Evolutionary conservation across 768 basidiomycete species (phyloP), one percentile per base, ranked within the genome.

Genomic region (Polyporus arcularius): DNA sequence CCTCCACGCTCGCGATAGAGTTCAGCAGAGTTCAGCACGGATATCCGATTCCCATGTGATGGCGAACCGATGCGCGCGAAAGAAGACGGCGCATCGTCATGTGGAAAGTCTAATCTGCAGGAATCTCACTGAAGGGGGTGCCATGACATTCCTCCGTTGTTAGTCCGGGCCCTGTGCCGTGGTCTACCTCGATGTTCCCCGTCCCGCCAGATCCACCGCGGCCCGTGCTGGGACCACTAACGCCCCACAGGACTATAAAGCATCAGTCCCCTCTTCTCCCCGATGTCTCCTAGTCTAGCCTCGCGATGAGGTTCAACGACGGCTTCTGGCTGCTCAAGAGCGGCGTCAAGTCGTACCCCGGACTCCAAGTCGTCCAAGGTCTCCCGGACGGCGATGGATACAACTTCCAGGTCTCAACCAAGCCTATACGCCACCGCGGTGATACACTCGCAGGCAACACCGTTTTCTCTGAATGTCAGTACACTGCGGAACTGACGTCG

Each of bases 281-380:
- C 2, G 32, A 32, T 47, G 40, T 10, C 47, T 38, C n/a, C 2
- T 10, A 8, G 16, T 31, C 26, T 2, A 31, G 32, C 18, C 15
- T 7, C 39, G 38, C 11, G 31, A 90, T 88, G 87, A 86, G 83
- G 68, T 87, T 88, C 76, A 88, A 83, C 77, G 88, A 89, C 74
- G 87, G 88, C 21, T 85, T 89, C 67, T 89, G 86, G 87, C 78
- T 87, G 26, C 72, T 85, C 64, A 85, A 85, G 66, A 76, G 80
- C 61, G 87, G 85, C 42, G 81, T 86, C 58, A 85, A 83, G 66
- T 78, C 85, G 12, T 79, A 78, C 61, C 85, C 84, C 58, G 87
- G 83, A 32, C 75, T 89, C 45, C 84, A 89, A 65, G 86, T 86
- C 40, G 82, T 82, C 38, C 80, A 84, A 53, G 72, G 78, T 21